Evolutionary conservation across 768 basidiomycete species (phyloP).

Genomic region (Tephrocybe sp.): DNA sequence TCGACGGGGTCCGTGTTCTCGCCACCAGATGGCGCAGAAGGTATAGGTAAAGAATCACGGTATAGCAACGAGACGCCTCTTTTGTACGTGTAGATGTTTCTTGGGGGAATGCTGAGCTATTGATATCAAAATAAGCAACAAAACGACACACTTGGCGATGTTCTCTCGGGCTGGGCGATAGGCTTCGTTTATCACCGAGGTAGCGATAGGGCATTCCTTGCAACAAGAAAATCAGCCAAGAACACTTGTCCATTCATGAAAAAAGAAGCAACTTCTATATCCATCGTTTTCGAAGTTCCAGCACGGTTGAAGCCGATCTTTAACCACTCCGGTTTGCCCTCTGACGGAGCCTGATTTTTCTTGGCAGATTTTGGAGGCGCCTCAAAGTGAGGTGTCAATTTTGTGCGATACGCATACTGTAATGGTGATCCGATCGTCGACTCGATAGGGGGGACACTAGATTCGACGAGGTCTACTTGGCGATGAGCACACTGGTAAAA

Average conservation of each 20-base stretch:
- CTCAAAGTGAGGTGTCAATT: slow-evolving; percentile 97
- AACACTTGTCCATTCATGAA: neutral
- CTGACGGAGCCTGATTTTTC: slow-evolving; percentile 21
- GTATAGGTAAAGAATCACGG: slow-evolving; percentile 67
- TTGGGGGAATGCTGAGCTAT: slow-evolving; percentile 28
- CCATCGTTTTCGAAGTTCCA: slow-evolving; percentile 72
- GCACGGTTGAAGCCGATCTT: slow-evolving; percentile 89
- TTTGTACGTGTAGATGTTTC: slow-evolving; percentile 79
- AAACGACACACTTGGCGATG: slow-evolving; percentile 59
- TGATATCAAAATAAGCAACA: neutral
- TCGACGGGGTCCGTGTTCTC: slow-evolving; percentile 30
- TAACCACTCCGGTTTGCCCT: slow-evolving; percentile 61
- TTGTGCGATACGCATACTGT: slow-evolving; percentile 92
- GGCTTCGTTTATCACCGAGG: slow-evolving; percentile 72
- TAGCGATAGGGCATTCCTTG: slow-evolving; percentile 92
- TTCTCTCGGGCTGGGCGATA: slow-evolving; percentile 59
- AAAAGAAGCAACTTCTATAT: slow-evolving; percentile 76
- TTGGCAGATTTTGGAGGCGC: slow-evolving; percentile 52
- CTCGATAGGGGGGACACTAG: slow-evolving; percentile 62
- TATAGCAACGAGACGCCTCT: slow-evolving; percentile 88
- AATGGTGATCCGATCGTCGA: slow-evolving; percentile 85
- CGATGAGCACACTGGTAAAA: slow-evolving; percentile 1
- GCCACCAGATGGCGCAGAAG: slow-evolving; percentile 21
- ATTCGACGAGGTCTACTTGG: slow-evolving; percentile 49
- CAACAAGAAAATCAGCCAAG: neutral